These are phyloP conservation scores for Backusella mclennaniae DNA, from an alignment of 192 early-diverging fungal species.

Conservation along the genomic window DNA sequence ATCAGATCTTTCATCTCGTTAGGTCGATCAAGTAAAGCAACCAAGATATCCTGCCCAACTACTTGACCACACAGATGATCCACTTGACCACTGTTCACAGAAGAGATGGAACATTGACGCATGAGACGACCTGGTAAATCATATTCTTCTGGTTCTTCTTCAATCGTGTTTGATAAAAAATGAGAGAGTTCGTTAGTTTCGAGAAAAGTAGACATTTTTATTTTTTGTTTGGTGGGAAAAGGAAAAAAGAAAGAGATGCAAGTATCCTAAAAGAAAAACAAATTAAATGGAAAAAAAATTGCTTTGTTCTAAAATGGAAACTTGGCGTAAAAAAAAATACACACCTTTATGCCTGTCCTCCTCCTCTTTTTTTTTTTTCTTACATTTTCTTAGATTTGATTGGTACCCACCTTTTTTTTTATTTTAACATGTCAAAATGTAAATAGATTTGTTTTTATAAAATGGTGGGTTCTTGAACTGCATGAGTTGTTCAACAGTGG, in stretches of 20 bases:
- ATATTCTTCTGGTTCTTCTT: conserved; percentile 7
- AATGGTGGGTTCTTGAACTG: not conserved
- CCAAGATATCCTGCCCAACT: conserved; percentile 25
- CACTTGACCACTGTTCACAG: not conserved
- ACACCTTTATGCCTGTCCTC: not conserved
- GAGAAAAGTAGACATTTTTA: conserved; percentile 2
- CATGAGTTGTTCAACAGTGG: not conserved
- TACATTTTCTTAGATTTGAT: not conserved
- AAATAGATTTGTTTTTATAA: not conserved
- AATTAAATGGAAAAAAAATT: not conserved
- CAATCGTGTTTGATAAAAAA: conserved; percentile 1
- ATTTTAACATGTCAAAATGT: not conserved
- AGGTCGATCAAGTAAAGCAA: conserved; percentile 25
- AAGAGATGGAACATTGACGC: not conserved
- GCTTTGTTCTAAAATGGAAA: not conserved
- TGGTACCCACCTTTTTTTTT: not conserved
- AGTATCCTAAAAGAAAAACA: not conserved
- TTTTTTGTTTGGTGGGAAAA: not conserved
- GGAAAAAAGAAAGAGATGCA: not conserved
- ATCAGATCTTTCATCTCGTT: conserved; percentile 29
- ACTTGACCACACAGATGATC: conserved; percentile 15
- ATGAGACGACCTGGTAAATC: not conserved
- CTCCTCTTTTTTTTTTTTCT: not conserved
- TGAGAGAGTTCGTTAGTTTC: not conserved
- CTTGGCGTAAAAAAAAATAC: conserved; percentile 8